Percentiles rank a stretch among this genome's conserved stretches.
Conservation (phyloP, 306 rosid species). For the Cucurbita argyrosperma region DNA sequence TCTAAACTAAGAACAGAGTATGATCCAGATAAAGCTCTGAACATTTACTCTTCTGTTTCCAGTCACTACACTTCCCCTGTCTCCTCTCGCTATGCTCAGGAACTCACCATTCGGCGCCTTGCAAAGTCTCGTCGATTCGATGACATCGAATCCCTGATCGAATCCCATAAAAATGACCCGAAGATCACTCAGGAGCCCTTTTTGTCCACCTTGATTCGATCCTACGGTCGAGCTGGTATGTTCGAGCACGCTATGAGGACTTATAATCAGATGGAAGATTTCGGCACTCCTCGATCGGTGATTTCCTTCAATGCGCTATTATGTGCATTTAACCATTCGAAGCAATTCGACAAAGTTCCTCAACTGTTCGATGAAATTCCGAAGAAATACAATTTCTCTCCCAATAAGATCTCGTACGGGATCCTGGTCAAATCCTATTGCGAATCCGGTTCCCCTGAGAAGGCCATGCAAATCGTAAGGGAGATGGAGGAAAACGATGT, state of each 20-base stretch:
- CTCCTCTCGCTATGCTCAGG: constrained; percentile 44
- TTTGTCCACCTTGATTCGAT: constrained; percentile 44
- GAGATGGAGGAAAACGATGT: constrained; percentile 31
- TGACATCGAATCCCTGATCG: constrained; percentile 42
- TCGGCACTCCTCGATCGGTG: constrained; percentile 44
- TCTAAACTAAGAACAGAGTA: constrained; percentile 32
- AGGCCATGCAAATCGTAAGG: constrained; percentile 20
- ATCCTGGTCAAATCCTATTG: constrained; percentile 39
- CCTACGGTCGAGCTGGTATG: constrained; percentile 55
- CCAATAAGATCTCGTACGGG: constrained; percentile 43
- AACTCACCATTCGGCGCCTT: constrained; percentile 52
- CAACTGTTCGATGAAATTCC: constrained; percentile 45
- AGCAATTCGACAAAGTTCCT: constrained; percentile 26
- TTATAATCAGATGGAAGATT: constrained; percentile 37
- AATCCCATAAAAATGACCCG: constrained; percentile 48
- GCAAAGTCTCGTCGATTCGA: constrained; percentile 37
- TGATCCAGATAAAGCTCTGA: constrained; percentile 52
- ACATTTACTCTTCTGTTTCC: constrained; percentile 42
- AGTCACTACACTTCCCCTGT: constrained; percentile 27
- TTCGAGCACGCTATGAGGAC: constrained; percentile 40
- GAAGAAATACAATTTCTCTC: constrained; percentile 19
- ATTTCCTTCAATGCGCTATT: constrained; percentile 48
- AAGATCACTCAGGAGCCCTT: constrained; percentile 38
- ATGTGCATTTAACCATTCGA: constrained; percentile 26
- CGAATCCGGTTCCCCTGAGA: constrained; percentile 21